Base-by-base conservation (phyloP, 73 alveolate genomes). In the Tetrahymena elliotti region DNA sequence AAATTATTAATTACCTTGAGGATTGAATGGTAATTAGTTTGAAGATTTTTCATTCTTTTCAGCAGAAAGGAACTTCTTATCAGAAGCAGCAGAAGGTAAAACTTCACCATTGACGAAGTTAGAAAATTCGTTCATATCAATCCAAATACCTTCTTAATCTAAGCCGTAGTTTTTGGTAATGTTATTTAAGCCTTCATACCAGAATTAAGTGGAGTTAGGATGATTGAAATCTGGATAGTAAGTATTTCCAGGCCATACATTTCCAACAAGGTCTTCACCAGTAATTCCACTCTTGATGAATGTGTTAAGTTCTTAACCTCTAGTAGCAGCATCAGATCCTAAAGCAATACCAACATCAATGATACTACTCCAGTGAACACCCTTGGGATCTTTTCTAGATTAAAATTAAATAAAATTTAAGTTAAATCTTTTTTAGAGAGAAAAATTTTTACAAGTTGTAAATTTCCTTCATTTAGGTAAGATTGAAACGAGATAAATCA, bases 51-150 rank as follows among this genome's bases (percentile, higher is more conserved):
- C 36, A 9, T 92, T 93, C 53, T 94, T 94, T 52, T 84, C 35
- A 4, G 95, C 95, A 0, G 94, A 92, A 88, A 52, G 93, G 93
- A 94, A 93, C 24, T 47, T 52, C 16, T 31, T 40, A 38, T 93
- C 82, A 15, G 15, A n/a, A n/a, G n/a, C n/a, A 8, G 16, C 93
- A 16, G 68, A 96, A 96, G 84, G 93, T 93, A 54, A 68, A 35
- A 36, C 93, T 93, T 97, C 98, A 93, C 95, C 98, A 93, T 34
- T 95, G 10, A 83, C 93, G 47, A 97, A 96, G 13, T 95, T 84
- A n/a, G 98, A 98, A 35, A 95, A 95, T 97, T 97, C 99, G 93
- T 97, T 97, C 99, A 97, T 97, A 97, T 97, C 99, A 33, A 97
- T 95, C 99, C 99, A 97, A 24, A 95, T 96, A 9, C 99, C 99